Conservation (phyloP, 2,329 filamentous ascomycete species). For the Scedosporium boydii region DNA sequence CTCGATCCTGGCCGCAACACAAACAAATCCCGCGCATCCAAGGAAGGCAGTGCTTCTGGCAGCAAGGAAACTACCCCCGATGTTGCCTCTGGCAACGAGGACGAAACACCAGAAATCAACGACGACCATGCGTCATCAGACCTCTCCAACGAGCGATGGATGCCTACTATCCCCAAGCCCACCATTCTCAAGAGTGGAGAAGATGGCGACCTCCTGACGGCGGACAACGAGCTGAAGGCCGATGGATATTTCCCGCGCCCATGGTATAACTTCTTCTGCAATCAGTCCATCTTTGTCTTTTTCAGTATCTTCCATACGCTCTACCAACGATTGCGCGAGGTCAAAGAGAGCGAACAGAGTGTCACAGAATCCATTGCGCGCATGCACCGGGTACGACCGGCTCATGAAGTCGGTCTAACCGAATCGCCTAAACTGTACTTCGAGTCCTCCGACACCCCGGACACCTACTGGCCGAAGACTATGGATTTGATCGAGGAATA, state of each 20-base stretch:
- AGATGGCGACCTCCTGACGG: conserved; percentile 46
- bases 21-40: conserved; percentile 59
- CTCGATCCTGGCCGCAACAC: conserved; percentile 64
- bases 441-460: conserved; percentile 44
- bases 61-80: conserved; percentile 90
- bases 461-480: conserved; percentile 78
- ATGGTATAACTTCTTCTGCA: conserved; percentile 84
- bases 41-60: conserved; percentile 69
- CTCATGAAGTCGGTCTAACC: conserved; percentile 70
- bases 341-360: conserved; percentile 69
- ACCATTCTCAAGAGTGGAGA: conserved; percentile 38
- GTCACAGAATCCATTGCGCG: conserved; percentile 67
- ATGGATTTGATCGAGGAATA: conserved; percentile 80
- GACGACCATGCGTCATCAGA: conserved; percentile 53
- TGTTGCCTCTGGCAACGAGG: conserved; percentile 64
- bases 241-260: conserved; percentile 75
- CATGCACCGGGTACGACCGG: conserved; percentile 67
- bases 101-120: conserved; percentile 57
- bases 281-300: conserved; percentile 88
- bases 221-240: conserved; percentile 55
- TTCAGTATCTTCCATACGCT: conserved; percentile 89
- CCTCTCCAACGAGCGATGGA: conserved; percentile 53
- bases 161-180: conserved; percentile 50
- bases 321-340: conserved; percentile 71
- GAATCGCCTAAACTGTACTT: conserved; percentile 77